Evolutionary conservation across 2,329 filamentous ascomycete genomes (phyloP), one percentile per base, ranked within the genome.

Genomic region (Elsinoe arachidis): DNA sequence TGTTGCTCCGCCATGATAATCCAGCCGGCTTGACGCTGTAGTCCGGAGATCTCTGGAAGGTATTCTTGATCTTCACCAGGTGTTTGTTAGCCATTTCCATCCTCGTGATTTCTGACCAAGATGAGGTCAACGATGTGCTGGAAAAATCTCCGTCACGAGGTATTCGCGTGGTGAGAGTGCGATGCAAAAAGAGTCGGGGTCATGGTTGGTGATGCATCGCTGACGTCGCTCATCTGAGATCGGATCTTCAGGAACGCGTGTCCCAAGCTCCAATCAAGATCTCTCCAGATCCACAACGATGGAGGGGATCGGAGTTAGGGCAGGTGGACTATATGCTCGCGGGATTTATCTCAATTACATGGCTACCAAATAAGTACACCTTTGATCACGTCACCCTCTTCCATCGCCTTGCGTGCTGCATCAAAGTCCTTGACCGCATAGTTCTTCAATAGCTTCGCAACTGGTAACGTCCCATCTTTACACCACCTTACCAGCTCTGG

Each of bases 1-100:
- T 80, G 55, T 77, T 80, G 10, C 80, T 82, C n/a, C 82, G 76
- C 76, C 78, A 80, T 70, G 67, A 60, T 2, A 80, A 66, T 14
- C 77, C 68, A 23, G 66, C 65, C 0, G 70, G 70, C 44, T 62
- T 60, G 17, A 65, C 60, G 15, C 59, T 61, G 62, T 70, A 70
- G 61, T 71, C 66, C 61, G 67, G 59, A 21, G 61, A 53, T 61
- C 73, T 62, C 58, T 73, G 62, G 49, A 72, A 61, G 9, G 69
- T 70, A 57, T 67, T 70, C 53, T 68, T 62, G 38, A 67, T 33
- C 59, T 60, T 63, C 15, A 44, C 56, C 52, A 55, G 15, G 56
- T 47, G 14, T 51, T 61, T 15, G 4, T 10, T 5, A 41, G 56
- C 62, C 60, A 62, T 56, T 14, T 49, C 26, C 26, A 30, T 30